Conservation (phyloP, 768 basidiomycete species). For the Lactarius quietus region DNA sequence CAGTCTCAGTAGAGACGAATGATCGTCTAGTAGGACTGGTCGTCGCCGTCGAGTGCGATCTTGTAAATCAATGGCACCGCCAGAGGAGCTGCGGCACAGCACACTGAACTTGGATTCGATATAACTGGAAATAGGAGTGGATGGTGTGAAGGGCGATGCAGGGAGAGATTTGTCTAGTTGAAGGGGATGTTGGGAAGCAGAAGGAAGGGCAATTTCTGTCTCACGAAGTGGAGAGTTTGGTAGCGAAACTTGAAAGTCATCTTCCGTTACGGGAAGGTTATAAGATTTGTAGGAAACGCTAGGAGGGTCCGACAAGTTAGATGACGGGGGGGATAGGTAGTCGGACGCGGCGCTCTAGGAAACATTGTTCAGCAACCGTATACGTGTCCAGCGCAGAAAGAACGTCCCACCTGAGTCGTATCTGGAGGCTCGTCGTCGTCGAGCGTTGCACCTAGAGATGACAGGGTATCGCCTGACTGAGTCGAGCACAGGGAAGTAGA, state of each 20-base stretch:
- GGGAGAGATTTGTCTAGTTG: constrained; percentile 23
- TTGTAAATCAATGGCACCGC: constrained; percentile 5
- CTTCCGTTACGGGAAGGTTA: not conserved
- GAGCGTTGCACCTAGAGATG: constrained; percentile 3
- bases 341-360: not conserved
- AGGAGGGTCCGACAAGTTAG: constrained; percentile 1
- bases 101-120: constrained; percentile 1
- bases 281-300: not conserved
- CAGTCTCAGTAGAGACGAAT: constrained; percentile 15
- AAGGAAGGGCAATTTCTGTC: not conserved
- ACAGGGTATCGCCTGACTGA: constrained; percentile 17
- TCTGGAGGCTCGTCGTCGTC: constrained; percentile 12
- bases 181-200: constrained; percentile 9
- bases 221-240: not conserved
- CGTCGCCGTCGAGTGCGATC: constrained; percentile 16
- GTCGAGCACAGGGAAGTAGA: constrained; percentile 35
- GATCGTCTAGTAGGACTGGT: constrained; percentile 17
- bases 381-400: not conserved
- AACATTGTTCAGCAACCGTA: not conserved
- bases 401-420: constrained; percentile 2
- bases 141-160: constrained; percentile 17
- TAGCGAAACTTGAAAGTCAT: not conserved
- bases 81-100: constrained; percentile 16
- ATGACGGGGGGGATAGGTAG: not conserved
- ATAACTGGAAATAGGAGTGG: not conserved